A percentile compares a stretch with the other conserved stretches of the same genome.
phyloP scores from a whole-genome alignment of 148 eudicot genomes.

The Rhododendron vialii region DNA sequence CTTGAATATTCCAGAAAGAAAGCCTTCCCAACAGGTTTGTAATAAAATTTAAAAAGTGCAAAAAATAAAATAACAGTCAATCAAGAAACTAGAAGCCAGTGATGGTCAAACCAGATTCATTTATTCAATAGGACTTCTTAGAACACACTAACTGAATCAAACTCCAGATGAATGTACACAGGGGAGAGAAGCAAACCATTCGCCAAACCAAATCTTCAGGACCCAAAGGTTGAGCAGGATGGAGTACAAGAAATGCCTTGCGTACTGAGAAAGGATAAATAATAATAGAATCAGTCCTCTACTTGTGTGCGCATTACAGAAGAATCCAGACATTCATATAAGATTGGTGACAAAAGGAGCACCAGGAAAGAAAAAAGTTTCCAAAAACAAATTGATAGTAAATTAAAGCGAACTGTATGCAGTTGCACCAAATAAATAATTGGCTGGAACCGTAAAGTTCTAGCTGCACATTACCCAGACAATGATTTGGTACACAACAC shows the following conservation, averaged over 20 bases:
- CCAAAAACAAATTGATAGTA: background rate
- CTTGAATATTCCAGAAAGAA: background rate
- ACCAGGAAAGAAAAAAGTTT: background rate
- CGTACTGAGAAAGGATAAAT: conserved; percentile 45
- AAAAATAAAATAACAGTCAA: background rate
- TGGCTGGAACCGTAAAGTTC: background rate
- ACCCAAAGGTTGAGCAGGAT: conserved; percentile 94
- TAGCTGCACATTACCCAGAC: background rate
- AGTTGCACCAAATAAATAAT: background rate
- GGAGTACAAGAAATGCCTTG: conserved; percentile 91
- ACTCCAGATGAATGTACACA: background rate
- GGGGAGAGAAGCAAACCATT: conserved; percentile 60
- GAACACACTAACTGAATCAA: background rate
- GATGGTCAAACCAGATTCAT: background rate
- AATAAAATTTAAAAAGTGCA: background rate
- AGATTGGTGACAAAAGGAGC: background rate
- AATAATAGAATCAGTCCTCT: conserved; percentile 1
- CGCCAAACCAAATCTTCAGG: conserved; percentile 95
- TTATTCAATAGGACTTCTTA: background rate
- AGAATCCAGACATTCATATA: background rate
- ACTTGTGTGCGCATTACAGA: background rate
- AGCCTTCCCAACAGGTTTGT: background rate
- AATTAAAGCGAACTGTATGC: background rate
- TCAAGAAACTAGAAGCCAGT: background rate
- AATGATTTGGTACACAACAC: background rate